Evolutionary conservation across 805 yeast species (phyloP), one percentile per base, ranked within the genome.

Genomic region (Lachancea quebecensis): DNA sequence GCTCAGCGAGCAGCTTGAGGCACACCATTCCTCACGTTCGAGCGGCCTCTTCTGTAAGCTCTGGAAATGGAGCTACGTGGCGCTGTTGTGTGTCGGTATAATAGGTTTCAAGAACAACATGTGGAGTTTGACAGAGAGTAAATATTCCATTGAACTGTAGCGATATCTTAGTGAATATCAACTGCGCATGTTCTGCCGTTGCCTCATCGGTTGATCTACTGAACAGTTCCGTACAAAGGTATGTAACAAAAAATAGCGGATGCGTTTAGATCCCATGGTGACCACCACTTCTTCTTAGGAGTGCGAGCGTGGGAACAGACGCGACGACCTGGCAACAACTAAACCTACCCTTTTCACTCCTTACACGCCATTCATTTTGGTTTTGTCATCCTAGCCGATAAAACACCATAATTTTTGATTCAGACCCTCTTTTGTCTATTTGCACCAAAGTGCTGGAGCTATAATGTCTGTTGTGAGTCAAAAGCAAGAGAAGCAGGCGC

Each of bases 31-130:
- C 25, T 9, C 33, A 8, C 15, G n/a, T 10, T 5, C 34, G 7
- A 37, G 38, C 14, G n/a, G 21, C 25, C 34, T 40, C 18, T 21
- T 33, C 17, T 42, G 51, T 2, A 34, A 41, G 8, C 21, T 54
- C 8, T 61, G 64, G 64, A 51, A 51, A n/a, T 58, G 53, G 37
- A 8, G 49, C 17, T 61, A 62, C 38, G 25, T 56, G 6, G 50
- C 49, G 4, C 36, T 54, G 33, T 41, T 59, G 11, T 11, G 54
- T 7, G 31, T 53, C 29, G 62, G 64, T 1, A 18, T 59, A 5
- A 27, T 52, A 9, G 43, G 50, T 18, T 55, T 56, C 49, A 50
- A 52, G 44, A 41, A 50, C 38, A 47, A 49, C 27, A 39, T 47
- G 9, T 21, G 29, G 30, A 7, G 17, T 10, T 39, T 43, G 1